phyloP scores from a whole-genome alignment of 2,329 filamentous ascomycete species.

The Aspergillus brunneoviolaceus region DNA sequence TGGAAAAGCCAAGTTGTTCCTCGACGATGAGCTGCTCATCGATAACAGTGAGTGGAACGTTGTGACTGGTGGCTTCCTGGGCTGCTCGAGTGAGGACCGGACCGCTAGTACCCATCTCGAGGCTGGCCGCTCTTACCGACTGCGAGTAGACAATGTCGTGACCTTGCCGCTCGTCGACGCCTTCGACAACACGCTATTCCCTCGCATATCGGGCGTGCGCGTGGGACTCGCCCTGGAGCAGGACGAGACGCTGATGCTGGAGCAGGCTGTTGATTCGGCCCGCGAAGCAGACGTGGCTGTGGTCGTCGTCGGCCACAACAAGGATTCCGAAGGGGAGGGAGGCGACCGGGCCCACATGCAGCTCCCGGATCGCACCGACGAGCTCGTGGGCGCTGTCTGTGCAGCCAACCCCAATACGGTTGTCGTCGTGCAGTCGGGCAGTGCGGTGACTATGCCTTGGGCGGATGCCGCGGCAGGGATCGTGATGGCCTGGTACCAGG shows the following conservation, averaged over 20 bases:
- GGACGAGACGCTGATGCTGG: not conserved
- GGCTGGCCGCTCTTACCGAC: not conserved
- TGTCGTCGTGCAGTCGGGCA: slow-evolving; percentile 12
- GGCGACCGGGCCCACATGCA: slow-evolving; percentile 13
- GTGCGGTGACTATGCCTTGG: slow-evolving; percentile 56
- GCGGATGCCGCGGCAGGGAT: slow-evolving; percentile 63
- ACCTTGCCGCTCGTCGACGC: not conserved
- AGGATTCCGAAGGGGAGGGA: slow-evolving; percentile 16
- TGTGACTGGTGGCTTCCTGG: not conserved
- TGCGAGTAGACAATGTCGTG: slow-evolving; percentile 3
- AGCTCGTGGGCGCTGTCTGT: slow-evolving; percentile 9
- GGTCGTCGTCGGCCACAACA: slow-evolving; percentile 13
- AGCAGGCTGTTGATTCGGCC: slow-evolving; percentile 9
- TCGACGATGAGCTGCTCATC: not conserved
- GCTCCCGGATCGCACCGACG: slow-evolving; percentile 12
- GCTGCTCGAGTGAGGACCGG: slow-evolving; percentile 2
- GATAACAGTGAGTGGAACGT: slow-evolving; percentile 1
- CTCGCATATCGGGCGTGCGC: not conserved
- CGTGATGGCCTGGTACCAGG: slow-evolving; percentile 70
- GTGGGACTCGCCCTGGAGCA: not conserved
- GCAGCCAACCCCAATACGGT: slow-evolving; percentile 13
- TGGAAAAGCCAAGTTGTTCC: not conserved
- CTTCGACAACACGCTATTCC: slow-evolving; percentile 7
- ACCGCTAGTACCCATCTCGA: not conserved
- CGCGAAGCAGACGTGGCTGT: slow-evolving; percentile 8